Evolutionary conservation across 805 yeast species (phyloP).

Genomic region (Schizosaccharomyces cryophilus): DNA sequence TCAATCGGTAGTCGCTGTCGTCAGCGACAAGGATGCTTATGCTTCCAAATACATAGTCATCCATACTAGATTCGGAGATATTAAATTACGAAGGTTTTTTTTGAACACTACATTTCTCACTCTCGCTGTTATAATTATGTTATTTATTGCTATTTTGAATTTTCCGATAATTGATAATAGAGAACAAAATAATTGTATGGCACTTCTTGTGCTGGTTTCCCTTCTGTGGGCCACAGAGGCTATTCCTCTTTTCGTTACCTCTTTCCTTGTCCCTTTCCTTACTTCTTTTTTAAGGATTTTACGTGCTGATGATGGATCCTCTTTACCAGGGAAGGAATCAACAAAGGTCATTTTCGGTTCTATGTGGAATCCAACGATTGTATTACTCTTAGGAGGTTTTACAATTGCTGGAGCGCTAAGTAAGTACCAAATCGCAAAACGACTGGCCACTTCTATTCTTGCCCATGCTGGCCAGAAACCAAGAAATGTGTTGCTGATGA

Average conservation of each 20-base stretch:
- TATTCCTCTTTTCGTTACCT: conserved; percentile 74
- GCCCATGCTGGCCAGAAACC: conserved; percentile 75
- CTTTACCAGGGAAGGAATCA: conserved; percentile 42
- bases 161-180: conserved; percentile 26
- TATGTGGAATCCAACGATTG: conserved; percentile 90
- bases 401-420: conserved; percentile 85
- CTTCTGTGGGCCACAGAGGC: conserved; percentile 84
- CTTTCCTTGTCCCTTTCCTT: conserved; percentile 57
- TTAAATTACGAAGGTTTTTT: conserved; percentile 16
- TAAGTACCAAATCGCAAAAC: conserved; percentile 69
- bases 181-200: conserved; percentile 56
- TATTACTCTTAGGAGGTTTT: conserved; percentile 79
- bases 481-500: conserved; percentile 42
- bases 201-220: conserved; percentile 58
- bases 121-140: conserved; percentile 21
- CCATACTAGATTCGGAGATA: conserved; percentile 6
- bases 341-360: conserved; percentile 54
- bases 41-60: conserved; percentile 1
- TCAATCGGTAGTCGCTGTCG: conserved; percentile 5
- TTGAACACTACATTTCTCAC: conserved; percentile 20
- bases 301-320: conserved; percentile 26
- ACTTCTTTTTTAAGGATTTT: conserved; percentile 47
- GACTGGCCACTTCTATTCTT: conserved; percentile 57
- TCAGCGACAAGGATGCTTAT: conserved; percentile 2
- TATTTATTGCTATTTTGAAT: conserved; percentile 26